Percentiles rank a stretch among this genome's conserved stretches.
Evolutionary conservation across 257 asterid species (phyloP).

Genomic region (Haberlea rhodopensis): DNA sequence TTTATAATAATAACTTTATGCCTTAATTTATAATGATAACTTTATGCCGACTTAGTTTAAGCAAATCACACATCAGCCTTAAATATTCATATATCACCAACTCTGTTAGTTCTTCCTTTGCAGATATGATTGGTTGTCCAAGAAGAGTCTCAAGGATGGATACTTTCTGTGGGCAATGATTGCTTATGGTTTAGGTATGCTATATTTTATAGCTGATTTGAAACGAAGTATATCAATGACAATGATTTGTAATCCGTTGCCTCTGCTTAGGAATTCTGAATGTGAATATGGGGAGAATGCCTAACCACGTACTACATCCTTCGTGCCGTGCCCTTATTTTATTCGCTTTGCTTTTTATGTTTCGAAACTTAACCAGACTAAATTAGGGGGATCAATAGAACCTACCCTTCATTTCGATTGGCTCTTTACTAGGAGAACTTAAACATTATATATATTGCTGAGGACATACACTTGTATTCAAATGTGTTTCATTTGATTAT

Average conservation of each 20-base stretch:
- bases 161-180: slow-evolving; percentile 89
- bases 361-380: neutral
- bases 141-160: slow-evolving; percentile 67
- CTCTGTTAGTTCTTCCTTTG: slow-evolving; percentile 23
- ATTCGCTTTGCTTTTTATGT: neutral
- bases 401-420: neutral
- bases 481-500: neutral
- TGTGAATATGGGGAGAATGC: neutral
- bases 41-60: too few species aligned
- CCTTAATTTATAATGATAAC: too few species aligned
- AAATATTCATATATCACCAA: slow-evolving; percentile 1
- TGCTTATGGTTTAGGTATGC: slow-evolving; percentile 84
- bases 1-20: too few species aligned
- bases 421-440: neutral
- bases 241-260: neutral
- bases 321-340: too few species aligned
- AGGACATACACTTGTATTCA: neutral
- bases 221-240: neutral
- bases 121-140: slow-evolving; percentile 94
- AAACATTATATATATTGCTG: neutral
- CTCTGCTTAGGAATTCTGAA: neutral
- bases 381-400: neutral
- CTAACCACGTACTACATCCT: neutral
- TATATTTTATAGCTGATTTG: neutral
- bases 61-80: too few species aligned